Evolutionary conservation across 345 rosid species (phyloP).

Genomic region (Syzygium aqueum): DNA sequence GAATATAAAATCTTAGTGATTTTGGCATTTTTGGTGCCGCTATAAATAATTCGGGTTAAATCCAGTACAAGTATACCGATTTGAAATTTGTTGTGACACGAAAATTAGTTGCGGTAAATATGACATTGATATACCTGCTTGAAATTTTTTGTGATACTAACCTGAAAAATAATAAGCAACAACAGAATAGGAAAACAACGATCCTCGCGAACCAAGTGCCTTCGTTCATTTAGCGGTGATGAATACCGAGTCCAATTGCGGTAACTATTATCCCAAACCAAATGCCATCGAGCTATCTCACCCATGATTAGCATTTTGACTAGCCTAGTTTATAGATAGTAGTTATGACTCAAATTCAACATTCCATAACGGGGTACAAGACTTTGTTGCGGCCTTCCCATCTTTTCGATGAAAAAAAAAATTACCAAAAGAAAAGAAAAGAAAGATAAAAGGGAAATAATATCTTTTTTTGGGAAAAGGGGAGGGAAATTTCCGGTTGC

Average conservation of each 20-base stretch:
- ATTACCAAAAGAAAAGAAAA: not conserved
- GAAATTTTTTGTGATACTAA: not conserved
- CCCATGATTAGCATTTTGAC: not conserved
- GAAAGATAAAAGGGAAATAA: not conserved
- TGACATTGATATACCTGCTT: rapidly evolving
- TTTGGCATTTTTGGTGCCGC: not conserved
- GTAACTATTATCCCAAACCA: not conserved
- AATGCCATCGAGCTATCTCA: not conserved
- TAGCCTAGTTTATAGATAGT: not conserved
- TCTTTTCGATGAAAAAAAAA: not conserved
- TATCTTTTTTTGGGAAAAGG: not conserved
- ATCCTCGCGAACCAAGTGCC: not conserved
- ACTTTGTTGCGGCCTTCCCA: rapidly evolving
- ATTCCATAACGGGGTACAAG: rapidly evolving
- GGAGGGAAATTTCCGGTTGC: not conserved
- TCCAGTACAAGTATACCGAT: rapidly evolving
- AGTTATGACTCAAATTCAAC: not conserved
- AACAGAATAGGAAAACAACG: not conserved
- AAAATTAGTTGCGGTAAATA: not conserved
- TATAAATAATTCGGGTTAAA: too few relatives aligned
- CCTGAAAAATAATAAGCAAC: not conserved
- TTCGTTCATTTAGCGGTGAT: not conserved
- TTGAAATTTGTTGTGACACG: not conserved
- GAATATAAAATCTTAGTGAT: not conserved
- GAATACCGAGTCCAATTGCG: not conserved